These are phyloP conservation scores for Calonectria honghensis DNA, from an alignment of 2,329 filamentous ascomycete species.

Conservation along the genomic window DNA sequence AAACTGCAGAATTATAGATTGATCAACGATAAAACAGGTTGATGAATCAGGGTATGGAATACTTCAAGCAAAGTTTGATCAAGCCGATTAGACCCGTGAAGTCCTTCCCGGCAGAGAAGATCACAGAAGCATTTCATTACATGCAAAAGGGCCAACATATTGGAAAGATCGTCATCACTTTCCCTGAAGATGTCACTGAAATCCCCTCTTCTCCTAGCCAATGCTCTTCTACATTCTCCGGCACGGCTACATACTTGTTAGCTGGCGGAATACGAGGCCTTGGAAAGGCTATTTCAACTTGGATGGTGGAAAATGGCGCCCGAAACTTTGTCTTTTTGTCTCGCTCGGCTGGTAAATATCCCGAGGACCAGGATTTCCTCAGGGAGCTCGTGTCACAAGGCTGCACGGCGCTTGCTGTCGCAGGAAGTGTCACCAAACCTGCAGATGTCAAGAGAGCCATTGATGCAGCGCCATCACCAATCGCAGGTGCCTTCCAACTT, in stretches of 20 bases:
- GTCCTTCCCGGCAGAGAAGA: conserved; percentile 10
- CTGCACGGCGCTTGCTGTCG: conserved; percentile 28
- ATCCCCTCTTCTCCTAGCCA: not conserved
- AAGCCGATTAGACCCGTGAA: not conserved
- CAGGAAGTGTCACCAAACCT: conserved; percentile 28
- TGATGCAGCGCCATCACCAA: conserved; percentile 24
- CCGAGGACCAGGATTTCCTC: conserved; percentile 37
- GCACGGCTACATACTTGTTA: conserved; percentile 46
- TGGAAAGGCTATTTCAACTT: conserved; percentile 47
- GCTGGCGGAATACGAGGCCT: conserved; percentile 53
- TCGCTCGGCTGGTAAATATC: conserved; percentile 49
- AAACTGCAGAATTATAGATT: not conserved
- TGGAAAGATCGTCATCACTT: conserved; percentile 20
- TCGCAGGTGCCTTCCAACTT: conserved; percentile 55
- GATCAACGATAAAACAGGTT: conserved; percentile 12
- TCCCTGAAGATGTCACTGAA: not conserved
- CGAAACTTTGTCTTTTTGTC: conserved; percentile 57
- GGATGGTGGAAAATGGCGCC: conserved; percentile 47
- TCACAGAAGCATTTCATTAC: conserved; percentile 39
- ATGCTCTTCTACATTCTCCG: conserved; percentile 2
- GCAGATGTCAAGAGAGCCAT: conserved; percentile 43
- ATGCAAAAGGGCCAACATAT: conserved; percentile 44
- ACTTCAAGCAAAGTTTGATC: conserved; percentile 36
- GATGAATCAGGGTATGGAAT: conserved; percentile 34
- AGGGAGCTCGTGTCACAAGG: conserved; percentile 42